Evolutionary conservation across 164 flowering plant species (phyloP).

Genomic region (Vitis cinerea): DNA sequence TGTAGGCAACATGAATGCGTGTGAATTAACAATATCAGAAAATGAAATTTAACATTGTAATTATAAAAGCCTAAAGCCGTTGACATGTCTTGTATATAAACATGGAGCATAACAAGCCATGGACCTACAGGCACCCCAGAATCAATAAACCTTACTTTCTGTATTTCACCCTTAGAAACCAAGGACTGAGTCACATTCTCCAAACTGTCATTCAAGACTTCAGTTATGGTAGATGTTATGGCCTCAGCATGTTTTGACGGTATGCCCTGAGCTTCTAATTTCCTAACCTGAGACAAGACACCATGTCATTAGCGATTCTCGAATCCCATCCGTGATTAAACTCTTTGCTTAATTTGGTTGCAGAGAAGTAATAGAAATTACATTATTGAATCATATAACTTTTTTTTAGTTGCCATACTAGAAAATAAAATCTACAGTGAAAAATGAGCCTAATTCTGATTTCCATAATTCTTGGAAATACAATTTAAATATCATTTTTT

Average conservation of each 20-base stretch:
- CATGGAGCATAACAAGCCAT: not conserved
- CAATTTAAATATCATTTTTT: too few relatives aligned
- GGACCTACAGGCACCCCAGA: not conserved
- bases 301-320: not conserved
- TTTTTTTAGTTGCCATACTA: too few relatives aligned
- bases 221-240: conserved; percentile 58
- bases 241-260: conserved; percentile 82
- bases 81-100: not conserved
- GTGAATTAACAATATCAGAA: not conserved
- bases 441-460: too few relatives aligned
- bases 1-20: conserved; percentile 4
- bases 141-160: conserved; percentile 36
- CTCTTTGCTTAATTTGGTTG: too few relatives aligned
- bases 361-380: too few relatives aligned
- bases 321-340: too few relatives aligned
- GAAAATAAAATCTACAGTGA: too few relatives aligned
- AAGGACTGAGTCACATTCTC: conserved; percentile 63
- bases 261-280: conserved; percentile 60
- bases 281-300: conserved; percentile 46
- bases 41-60: not conserved
- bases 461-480: too few relatives aligned
- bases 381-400: too few relatives aligned
- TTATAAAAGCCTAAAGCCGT: not conserved
- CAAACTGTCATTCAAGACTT: conserved; percentile 65
- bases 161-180: conserved; percentile 61